Percentiles rank a stretch among this genome's conserved stretches.
phyloP scores from a whole-genome alignment of 768 basidiomycete species.

The Hortiboletus campestris region DNA sequence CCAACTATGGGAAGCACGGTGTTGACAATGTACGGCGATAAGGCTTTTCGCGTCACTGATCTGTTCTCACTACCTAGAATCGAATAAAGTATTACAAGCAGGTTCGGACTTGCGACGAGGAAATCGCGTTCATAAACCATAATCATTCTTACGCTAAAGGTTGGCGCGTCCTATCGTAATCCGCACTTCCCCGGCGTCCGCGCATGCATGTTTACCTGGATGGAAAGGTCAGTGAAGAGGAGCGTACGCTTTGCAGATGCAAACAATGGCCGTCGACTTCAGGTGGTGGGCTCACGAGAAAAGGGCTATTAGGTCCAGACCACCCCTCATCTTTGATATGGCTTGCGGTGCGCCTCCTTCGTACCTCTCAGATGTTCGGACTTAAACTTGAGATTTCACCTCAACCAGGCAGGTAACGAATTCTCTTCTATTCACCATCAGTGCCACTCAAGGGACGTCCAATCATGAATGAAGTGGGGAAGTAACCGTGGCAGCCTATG shows the following conservation, averaged over 20 bases:
- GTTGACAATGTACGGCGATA: constrained; percentile 51
- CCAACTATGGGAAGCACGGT: constrained; percentile 52
- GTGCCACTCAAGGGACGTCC: constrained; percentile 2
- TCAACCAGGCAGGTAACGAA: constrained; percentile 23
- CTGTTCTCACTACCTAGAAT: constrained; percentile 2
- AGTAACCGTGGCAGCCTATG: constrained; percentile 54
- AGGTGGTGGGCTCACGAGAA: constrained; percentile 29
- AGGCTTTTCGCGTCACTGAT: neutral
- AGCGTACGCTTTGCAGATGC: neutral
- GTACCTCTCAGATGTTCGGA: no score
- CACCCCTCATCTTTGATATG: constrained; percentile 29
- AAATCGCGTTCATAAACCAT: neutral
- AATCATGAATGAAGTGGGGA: constrained; percentile 49
- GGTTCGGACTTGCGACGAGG: constrained; percentile 11
- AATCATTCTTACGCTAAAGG: constrained; percentile 28
- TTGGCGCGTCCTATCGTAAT: constrained; percentile 68
- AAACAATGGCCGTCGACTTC: constrained; percentile 12
- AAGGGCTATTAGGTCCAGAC: constrained; percentile 4
- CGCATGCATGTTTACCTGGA: constrained; percentile 51
- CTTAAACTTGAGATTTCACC: neutral
- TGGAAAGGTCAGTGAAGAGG: constrained; percentile 41
- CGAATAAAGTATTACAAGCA: constrained; percentile 28
- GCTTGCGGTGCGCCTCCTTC: constrained; percentile 25
- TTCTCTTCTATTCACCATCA: constrained; percentile 20
- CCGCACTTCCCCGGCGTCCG: constrained; percentile 69